Conservation (phyloP, 257 asterid genomes). For the Solanum bukasovii region DNA sequence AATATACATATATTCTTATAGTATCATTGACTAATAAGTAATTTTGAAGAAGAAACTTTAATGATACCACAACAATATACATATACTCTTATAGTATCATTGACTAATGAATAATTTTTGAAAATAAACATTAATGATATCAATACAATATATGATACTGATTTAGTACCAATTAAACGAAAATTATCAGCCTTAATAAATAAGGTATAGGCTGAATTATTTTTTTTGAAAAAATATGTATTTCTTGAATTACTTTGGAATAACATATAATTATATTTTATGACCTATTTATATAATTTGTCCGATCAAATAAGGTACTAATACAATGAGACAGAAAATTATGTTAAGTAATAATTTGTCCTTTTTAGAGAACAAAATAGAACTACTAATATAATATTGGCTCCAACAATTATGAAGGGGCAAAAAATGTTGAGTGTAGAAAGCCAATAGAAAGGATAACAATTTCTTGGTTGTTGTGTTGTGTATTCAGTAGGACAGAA, state of each 20-base stretch:
- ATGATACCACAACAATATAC: no score
- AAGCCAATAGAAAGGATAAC: background rate
- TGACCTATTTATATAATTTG: no score
- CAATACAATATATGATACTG: no score
- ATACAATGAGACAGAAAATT: background rate
- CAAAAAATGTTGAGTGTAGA: background rate
- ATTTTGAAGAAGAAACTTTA: fast-evolving
- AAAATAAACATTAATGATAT: no score
- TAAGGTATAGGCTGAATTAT: fast-evolving
- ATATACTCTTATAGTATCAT: no score
- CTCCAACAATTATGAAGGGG: background rate
- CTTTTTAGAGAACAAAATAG: background rate
- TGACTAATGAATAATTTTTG: no score
- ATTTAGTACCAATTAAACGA: fast-evolving
- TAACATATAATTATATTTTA: background rate
- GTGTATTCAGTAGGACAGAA: background rate
- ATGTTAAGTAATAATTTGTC: background rate
- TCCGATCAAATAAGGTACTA: background rate
- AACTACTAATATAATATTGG: background rate
- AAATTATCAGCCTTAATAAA: background rate
- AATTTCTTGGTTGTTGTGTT: background rate
- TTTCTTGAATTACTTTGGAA: no score
- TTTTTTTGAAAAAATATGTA: fast-evolving
- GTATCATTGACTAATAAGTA: no score
- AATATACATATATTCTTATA: no score